Base-by-base conservation (phyloP, 495 filamentous ascomycete species). In the Aspergillus bertholletiae region DNA sequence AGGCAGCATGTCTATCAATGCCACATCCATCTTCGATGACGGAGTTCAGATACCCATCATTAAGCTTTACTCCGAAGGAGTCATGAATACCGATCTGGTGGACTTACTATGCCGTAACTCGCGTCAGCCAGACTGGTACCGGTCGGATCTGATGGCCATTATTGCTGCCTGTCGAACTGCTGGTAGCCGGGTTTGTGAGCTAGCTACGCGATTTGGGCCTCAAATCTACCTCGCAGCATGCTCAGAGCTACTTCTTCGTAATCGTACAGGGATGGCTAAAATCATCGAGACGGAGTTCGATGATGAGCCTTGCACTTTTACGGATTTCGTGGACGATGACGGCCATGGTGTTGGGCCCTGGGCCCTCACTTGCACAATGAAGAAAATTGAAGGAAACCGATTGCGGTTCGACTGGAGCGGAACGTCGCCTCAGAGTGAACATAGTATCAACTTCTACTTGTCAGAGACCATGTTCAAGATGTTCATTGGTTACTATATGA, bases 381-480 rank as follows among this genome's bases (percentile, higher is more conserved):
- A 67, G 28, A 76, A 74, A 54, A 49, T 58, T 5, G 63, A 64
- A 12, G 65, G 62, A 12, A 56, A 74, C 24, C 61, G 74, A 1
- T 57, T 80, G 2, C 51, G 49, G 0, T 79, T 79, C 51, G 77
- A 80, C 56, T 80, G 76, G 70, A 63, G 53, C 17, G 75, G 75
- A 2, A 77, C 75, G 3, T 73, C 71, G 12, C 78, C 76, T 1
- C 78, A 80, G 48, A 75, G 73, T 24, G 64, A 69, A 17, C 72
- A 70, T 35, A 72, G 74, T 27, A 79, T 80, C 63, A 80, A 80
- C 55, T 80, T 73, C 52, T 80, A 73, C 49, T 65, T 80, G 0
- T 76, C 65, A 12, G 70, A 74, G 44, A 77, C 75, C 12, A 79
- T 80, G 78, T 80, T 80, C 70, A 71, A 68, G 40, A 78, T 80